These are phyloP conservation scores for Vinca minor DNA, from an alignment of 257 asterid species.

Conservation along the genomic window DNA sequence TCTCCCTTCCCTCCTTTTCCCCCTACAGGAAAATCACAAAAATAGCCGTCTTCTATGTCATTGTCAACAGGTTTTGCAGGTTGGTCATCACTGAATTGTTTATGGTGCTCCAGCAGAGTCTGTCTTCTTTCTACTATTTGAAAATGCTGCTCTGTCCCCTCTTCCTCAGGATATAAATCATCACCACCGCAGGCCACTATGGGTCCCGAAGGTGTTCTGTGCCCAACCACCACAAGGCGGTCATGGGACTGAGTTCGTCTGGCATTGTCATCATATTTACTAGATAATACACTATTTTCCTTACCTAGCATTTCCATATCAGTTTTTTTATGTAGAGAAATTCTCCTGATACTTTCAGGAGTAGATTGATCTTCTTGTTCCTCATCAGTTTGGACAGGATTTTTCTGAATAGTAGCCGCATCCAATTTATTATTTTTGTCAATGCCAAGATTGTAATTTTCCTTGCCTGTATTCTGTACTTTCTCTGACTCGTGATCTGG, in stretches of 20 bases:
- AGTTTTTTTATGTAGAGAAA: conserved; percentile 17
- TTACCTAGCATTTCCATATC: conserved; percentile 1
- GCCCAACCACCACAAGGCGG: conserved; percentile 10
- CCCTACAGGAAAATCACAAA: conserved; percentile 9
- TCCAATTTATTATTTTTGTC: conserved; percentile 10
- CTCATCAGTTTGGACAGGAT: conserved; percentile 15
- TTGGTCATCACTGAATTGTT: conserved; percentile 10
- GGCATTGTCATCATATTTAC: neutral
- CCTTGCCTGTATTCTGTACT: conserved; percentile 14
- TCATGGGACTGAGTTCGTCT: conserved; percentile 7
- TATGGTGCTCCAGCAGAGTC: conserved; percentile 11
- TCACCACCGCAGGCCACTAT: conserved; percentile 19
- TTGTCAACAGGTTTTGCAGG: conserved; percentile 4
- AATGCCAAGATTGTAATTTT: conserved; percentile 1
- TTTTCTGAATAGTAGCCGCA: conserved; percentile 7
- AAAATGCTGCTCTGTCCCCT: conserved; percentile 10
- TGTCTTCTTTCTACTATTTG: conserved; percentile 12
- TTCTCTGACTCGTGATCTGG: conserved; percentile 17
- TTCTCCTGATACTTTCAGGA: conserved; percentile 18
- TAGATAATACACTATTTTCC: conserved; percentile 8
- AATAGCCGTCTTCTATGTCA: conserved; percentile 5
- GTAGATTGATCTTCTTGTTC: conserved; percentile 14
- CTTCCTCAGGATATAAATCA: conserved; percentile 15
- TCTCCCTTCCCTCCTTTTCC: conserved; percentile 10
- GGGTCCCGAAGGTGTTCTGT: conserved; percentile 12